A percentile compares a stretch with the other conserved stretches of the same genome.
These are phyloP conservation scores for Rhododendron griersonianum DNA, from an alignment of 148 eudicot genomes.

Conservation along the genomic window DNA sequence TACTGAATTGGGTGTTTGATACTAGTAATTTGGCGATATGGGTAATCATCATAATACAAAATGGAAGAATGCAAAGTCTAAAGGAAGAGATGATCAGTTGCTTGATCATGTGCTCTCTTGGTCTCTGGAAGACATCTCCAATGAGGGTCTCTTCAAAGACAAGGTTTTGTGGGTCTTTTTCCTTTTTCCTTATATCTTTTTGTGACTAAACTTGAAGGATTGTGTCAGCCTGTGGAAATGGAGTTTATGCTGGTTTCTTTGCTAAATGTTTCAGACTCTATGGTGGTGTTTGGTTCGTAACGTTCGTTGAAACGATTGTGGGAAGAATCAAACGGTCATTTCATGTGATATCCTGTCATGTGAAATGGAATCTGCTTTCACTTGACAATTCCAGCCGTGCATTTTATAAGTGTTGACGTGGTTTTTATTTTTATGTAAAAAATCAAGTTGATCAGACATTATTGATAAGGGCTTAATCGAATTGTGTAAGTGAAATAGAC, in stretches of 20 bases:
- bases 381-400: neutral
- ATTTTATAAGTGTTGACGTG: neutral
- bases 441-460: neutral
- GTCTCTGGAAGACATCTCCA: constrained; percentile 42
- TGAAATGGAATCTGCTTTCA: neutral
- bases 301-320: neutral
- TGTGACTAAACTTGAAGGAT: neutral
- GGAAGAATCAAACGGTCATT: neutral
- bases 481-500: neutral
- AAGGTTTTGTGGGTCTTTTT: constrained; percentile 22
- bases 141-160: constrained; percentile 30
- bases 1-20: neutral
- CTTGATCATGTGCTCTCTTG: constrained; percentile 36
- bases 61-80: neutral
- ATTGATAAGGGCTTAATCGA: neutral
- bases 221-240: neutral
- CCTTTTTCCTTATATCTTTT: neutral
- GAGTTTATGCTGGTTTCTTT: neutral
- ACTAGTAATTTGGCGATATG: neutral
- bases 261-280: neutral
- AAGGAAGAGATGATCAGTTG: neutral
- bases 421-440: no score
- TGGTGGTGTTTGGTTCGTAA: neutral
- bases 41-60: neutral
- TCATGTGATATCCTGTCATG: neutral